Evolutionary conservation across 129 eudicot genomes (phyloP), one percentile per base, ranked within the genome.

Genomic region (Calendula officinalis): DNA sequence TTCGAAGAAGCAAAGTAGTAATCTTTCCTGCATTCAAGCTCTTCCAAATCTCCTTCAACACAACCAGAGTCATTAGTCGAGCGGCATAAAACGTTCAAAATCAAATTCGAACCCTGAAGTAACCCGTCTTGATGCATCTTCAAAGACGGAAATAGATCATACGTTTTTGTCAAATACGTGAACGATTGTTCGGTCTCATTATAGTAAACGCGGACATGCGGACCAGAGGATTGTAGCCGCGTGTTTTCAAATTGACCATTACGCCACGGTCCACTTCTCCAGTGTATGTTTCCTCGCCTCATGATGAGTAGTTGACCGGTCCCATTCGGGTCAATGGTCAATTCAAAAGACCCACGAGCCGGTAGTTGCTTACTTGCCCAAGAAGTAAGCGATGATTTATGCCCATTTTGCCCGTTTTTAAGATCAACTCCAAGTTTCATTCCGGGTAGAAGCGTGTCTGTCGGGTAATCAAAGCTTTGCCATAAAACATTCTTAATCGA

Each of bases 381-480:
- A 27, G 58, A 52, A 51, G 33, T 51, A 35, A 51, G 56, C 9
- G 55, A 36, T 10, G 33, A 37, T 43, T 42, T 66, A 39, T 42
- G 51, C 10, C 53, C 64, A 11, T n/a, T n/a, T n/a, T n/a, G n/a
- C n/a, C n/a, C n/a, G n/a, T 74, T 72, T 15, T 42, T 60, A 1
- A 68, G 59, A 54, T 76, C 44, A 47, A 60, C 62, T 5, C 69
- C 60, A 0, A 72, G 49, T 45, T 55, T 72, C 82, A 64, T 77
- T 30, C 42, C 54, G 10, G 72, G 86, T 41, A 81, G 39, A 36
- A 77, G 63, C 0, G 80, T 56, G 30, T 77, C 78, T 10, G 69
- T 45, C 0, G 86, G 86, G 59, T 77, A 63, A 34, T 70, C 60
- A 71, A 77, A 78, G 48, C 83, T 81, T 70, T 82, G 72, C 87